Percentiles rank a stretch among this genome's conserved stretches.
These are phyloP conservation scores for Tetrahymena elliotti DNA, from an alignment of 73 alveolate species.

Conservation along the genomic window DNA sequence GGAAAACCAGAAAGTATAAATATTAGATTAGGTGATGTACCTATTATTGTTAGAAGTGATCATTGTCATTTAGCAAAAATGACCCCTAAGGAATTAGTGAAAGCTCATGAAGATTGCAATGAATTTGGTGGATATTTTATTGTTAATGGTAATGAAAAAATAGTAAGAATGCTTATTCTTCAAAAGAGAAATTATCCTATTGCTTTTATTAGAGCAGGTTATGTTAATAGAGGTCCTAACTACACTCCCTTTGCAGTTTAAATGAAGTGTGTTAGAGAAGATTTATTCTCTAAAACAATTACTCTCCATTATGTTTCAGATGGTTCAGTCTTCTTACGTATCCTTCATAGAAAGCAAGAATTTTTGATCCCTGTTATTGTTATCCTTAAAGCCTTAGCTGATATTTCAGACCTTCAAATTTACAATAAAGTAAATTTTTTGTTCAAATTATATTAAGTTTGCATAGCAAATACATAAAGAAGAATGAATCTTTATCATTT, in stretches of 20 bases:
- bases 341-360: constrained; percentile 87
- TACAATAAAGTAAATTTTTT: constrained; percentile 47
- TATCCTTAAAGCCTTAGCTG: constrained; percentile 78
- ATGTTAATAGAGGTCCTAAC: constrained; percentile 80
- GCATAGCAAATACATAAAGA: too few relatives aligned
- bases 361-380: constrained; percentile 89
- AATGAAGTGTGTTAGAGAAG: constrained; percentile 98
- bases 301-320: constrained; percentile 92
- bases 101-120: constrained; percentile 85
- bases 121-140: constrained; percentile 98
- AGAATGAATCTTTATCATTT: too few relatives aligned
- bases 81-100: constrained; percentile 75
- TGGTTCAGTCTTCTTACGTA: constrained; percentile 90
- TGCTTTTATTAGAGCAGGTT: constrained; percentile 86
- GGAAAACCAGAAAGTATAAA: constrained; percentile 70
- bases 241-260: constrained; percentile 88
- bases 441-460: too few relatives aligned
- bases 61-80: constrained; percentile 86
- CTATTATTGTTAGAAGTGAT: constrained; percentile 88
- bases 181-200: constrained; percentile 96
- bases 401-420: constrained; percentile 82
- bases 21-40: constrained; percentile 91
- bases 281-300: constrained; percentile 84
- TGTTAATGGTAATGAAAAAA: constrained; percentile 93
- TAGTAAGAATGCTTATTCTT: constrained; percentile 93